Evolutionary conservation across 2,329 filamentous ascomycete genomes (phyloP).

Genomic region (Calonectria crousiana): DNA sequence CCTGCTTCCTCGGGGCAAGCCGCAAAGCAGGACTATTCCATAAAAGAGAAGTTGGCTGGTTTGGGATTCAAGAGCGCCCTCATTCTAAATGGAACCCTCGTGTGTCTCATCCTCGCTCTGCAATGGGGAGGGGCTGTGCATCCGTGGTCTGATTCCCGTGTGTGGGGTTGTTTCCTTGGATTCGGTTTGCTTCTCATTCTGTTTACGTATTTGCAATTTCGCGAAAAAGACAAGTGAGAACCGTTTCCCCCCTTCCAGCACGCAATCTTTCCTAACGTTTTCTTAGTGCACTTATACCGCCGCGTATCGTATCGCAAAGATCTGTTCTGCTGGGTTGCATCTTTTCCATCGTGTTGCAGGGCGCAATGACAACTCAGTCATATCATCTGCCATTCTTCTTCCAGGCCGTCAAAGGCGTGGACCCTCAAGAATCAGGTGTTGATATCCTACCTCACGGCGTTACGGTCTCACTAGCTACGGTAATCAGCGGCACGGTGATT

Average conservation of each 20-base stretch:
- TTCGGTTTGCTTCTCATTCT: constrained; percentile 31
- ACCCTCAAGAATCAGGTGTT: constrained; percentile 32
- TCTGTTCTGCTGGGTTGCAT: constrained; percentile 31
- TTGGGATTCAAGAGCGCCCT: constrained; percentile 32
- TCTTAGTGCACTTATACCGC: constrained; percentile 30
- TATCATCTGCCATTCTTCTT: constrained; percentile 41
- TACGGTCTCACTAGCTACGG: constrained; percentile 24
- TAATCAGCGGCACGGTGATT: constrained; percentile 29
- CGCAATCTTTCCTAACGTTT: not conserved
- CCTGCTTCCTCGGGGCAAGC: constrained; percentile 25
- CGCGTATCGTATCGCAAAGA: constrained; percentile 30
- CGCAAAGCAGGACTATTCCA: not conserved
- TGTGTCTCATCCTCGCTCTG: constrained; percentile 38
- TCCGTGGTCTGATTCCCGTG: constrained; percentile 36
- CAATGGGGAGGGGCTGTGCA: constrained; percentile 41
- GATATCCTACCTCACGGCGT: constrained; percentile 35
- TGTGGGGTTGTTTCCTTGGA: constrained; percentile 39
- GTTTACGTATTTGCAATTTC: constrained; percentile 29
- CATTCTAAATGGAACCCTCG: constrained; percentile 21
- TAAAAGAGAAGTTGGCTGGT: constrained; percentile 20
- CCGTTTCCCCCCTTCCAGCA: rapidly evolving
- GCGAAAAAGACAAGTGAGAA: constrained; percentile 30
- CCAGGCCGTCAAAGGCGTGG: constrained; percentile 36
- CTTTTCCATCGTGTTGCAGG: constrained; percentile 36
- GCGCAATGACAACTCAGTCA: constrained; percentile 36